Percentiles rank a stretch among this genome's conserved stretches.
Conservation (phyloP, 129 eudicot species). For the Gnaphalium uliginosum region DNA sequence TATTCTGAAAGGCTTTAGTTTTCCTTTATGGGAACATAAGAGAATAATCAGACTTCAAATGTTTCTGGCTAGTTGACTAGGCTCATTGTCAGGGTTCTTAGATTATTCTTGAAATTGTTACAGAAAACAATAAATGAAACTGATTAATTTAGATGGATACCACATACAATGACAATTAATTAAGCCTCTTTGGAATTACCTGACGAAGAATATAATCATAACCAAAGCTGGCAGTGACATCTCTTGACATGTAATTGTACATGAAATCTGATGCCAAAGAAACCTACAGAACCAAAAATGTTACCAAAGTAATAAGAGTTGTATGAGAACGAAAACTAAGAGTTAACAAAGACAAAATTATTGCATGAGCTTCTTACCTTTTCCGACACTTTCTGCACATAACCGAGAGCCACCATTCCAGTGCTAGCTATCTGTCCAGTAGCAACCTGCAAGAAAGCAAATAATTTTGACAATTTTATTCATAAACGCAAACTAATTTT, state of each 20-base stretch:
- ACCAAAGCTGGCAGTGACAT: slow-evolving; percentile 87
- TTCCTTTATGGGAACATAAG: background rate
- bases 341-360: background rate
- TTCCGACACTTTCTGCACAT: slow-evolving; percentile 92
- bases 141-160: background rate
- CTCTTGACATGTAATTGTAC: slow-evolving; percentile 87
- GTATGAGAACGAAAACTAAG: background rate
- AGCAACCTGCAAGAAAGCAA: slow-evolving; percentile 65
- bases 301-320: background rate
- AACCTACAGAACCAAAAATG: slow-evolving; percentile 44
- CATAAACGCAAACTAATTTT: background rate
- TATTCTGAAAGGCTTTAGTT: too few species aligned
- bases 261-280: slow-evolving; percentile 91
- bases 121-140: background rate
- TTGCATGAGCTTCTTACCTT: slow-evolving; percentile 42
- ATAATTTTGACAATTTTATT: background rate
- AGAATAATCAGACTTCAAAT: background rate
- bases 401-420: slow-evolving; percentile 83
- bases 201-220: slow-evolving; percentile 90
- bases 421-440: slow-evolving; percentile 95
- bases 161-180: background rate
- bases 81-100: background rate
- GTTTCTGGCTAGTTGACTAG: background rate
- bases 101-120: background rate
- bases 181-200: slow-evolving; percentile 42